Base-by-base conservation (phyloP, 1,284 basidiomycete genomes). In the Fomitopsis betulina region DNA sequence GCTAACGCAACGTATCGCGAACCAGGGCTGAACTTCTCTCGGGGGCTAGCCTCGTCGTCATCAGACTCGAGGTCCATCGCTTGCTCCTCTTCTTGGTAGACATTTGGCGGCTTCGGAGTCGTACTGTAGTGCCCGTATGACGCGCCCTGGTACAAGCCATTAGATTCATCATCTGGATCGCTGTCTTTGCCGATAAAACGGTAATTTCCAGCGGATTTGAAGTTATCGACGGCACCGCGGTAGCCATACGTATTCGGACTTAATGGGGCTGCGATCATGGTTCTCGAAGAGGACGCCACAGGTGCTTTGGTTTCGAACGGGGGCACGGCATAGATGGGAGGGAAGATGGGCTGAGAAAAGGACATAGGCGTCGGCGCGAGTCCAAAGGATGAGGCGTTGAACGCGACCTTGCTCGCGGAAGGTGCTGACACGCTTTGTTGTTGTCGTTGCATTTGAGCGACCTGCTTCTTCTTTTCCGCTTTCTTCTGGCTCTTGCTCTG, bases 1-100 rank as follows among this genome's bases (percentile, higher is more conserved):
- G 37, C 42, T 38, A 19, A n/a, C 32, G 43, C 52, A 10, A 23
- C 27, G 43, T 52, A 55, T n/a, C 38, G 30, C 6, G 35, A 53
- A 5, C 27, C 27, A 30, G 19, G 49, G 32, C 17, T 33, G n/a
- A 8, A 5, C 23, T 5, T 47, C 32, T 51, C 32, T 6, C 13
- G 15, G 10, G 33, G 17, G 42, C 19, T 33, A 17, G 40, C 13
- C 3, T 30, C 40, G 17, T 61, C 65, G 30, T 58, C 59, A 4
- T 63, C 63, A 1, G 65, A 66, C 17, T 61, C 65, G 6, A 64
- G 55, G 8, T 64, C 63, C 65, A 66, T 66, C 49, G 61, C 63
- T 32, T 63, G 63, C 40, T 64, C 65, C 54, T 53, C 9, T 5
- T 8, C 15, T 23, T 25, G 2, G 47, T 17, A 10, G 42, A 51